phyloP scores from a whole-genome alignment of 306 rosid species.

The peach (Prunus persica) region Prunus_persica_NCBIv2 NC_034009.1:42027501-42028000 shows the following conservation, averaged over 20 bases:
- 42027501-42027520: slow-evolving; percentile 64
- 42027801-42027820: slow-evolving; percentile 67
- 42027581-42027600: slow-evolving; percentile 81
- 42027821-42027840: slow-evolving; percentile 81
- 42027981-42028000: slow-evolving; percentile 83
- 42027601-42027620: slow-evolving; percentile 88
- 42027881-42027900: slow-evolving; percentile 46
- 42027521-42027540: slow-evolving; percentile 82
- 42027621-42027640: slow-evolving; percentile 68
- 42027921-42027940: slow-evolving; percentile 53
- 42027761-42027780: slow-evolving; percentile 73
- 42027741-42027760: slow-evolving; percentile 78
- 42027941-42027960: slow-evolving; percentile 87
- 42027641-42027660: slow-evolving; percentile 74
- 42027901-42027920: slow-evolving; percentile 81
- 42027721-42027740: slow-evolving; percentile 50
- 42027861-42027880: slow-evolving; percentile 67
- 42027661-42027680: slow-evolving; percentile 60
- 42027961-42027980: slow-evolving; percentile 86
- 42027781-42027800: slow-evolving; percentile 79
- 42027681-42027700: slow-evolving; percentile 76
- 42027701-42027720: slow-evolving; percentile 50
- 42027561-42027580: slow-evolving; percentile 86
- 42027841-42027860: slow-evolving; percentile 80
- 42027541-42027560: slow-evolving; percentile 84